Base-by-base conservation (phyloP, 2,329 filamentous ascomycete genomes). In the Dactylonectria macrodidyma region DNA sequence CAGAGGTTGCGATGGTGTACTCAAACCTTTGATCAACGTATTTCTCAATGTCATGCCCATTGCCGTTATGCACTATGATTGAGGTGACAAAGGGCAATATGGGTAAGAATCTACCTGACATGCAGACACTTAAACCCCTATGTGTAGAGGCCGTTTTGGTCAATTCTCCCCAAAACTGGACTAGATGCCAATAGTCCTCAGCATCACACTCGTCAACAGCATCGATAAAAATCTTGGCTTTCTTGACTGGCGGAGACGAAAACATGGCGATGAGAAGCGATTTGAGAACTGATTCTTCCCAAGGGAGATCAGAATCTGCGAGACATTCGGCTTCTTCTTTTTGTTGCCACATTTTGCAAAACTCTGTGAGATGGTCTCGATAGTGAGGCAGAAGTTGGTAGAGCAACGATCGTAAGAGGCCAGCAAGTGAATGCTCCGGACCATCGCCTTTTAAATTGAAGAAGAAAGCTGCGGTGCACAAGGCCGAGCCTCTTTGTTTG, bases 221-320 rank as follows among this genome's bases (percentile, higher is more conserved):
- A 14, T 72, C 68, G 4, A 72, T 48, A 4, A 68, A 70, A 10
- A 72, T 54, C 11, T 68, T 11, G 1, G 46, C 46, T 22, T 12
- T 61, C 33, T 38, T 61, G 4, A 9, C 11, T 10, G 22, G 9
- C n/a, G 6, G 3, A 10, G 41, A 2, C 3, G 38, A 33, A 16
- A 70, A 60, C 7, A 65, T 41, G 2, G 46, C 19, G 3, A 14
- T 9, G 16, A 67, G 22, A 8, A 67, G 41, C 5, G 12, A 12
- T 12, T 59, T 9, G 5, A 70, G 65, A 9, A 67, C 60, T 19
- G 8, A 14, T 16, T 59, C 51, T 54, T 48, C 14, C 56, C 57
- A 62, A 34, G 46, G 1, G 8, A 24, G 3, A n/a, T 41, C 30
- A 16, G n/a, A 16, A 14, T 41, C n/a, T 22, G 6, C 6, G 30